A percentile compares a stretch with the other conserved stretches of the same genome.
phyloP scores from a whole-genome alignment of 2,329 filamentous ascomycete species.

The Trichoderma aggressivum region DNA sequence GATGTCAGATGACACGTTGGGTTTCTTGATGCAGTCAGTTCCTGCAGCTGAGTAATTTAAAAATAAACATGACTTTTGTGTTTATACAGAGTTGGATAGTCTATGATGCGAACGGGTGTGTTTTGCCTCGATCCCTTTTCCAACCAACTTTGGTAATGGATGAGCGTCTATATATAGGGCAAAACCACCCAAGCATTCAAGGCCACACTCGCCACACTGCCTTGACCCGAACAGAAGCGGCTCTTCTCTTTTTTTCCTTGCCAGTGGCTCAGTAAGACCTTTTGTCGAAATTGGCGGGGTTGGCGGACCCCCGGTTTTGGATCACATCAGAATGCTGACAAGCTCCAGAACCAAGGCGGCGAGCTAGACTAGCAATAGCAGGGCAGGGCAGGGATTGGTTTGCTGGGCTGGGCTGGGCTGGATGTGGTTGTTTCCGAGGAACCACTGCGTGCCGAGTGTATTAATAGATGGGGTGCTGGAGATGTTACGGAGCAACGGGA shows the following conservation, averaged over 20 bases:
- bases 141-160: not conserved
- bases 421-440: not conserved
- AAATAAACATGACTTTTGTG: not conserved
- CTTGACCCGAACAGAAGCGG: not conserved
- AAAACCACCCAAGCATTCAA: not conserved
- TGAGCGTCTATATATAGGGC: not conserved
- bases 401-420: too few relatives aligned
- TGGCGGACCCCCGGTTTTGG: not conserved
- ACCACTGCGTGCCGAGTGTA: not conserved
- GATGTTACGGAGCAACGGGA: not conserved
- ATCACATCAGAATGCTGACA: conserved; percentile 12
- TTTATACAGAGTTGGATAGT: too few relatives aligned
- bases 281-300: conserved; percentile 1
- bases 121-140: not conserved
- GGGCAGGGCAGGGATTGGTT: not conserved
- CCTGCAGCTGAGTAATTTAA: not conserved
- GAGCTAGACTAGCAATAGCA: not conserved
- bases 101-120: not conserved
- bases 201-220: not conserved
- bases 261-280: not conserved
- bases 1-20: not conserved
- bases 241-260: too few relatives aligned
- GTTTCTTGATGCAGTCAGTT: not conserved
- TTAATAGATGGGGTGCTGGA: not conserved
- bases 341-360: not conserved